These are phyloP conservation scores for Oryza officinalis DNA, from an alignment of 176 grass and related monocot species.

Conservation along the genomic window DNA sequence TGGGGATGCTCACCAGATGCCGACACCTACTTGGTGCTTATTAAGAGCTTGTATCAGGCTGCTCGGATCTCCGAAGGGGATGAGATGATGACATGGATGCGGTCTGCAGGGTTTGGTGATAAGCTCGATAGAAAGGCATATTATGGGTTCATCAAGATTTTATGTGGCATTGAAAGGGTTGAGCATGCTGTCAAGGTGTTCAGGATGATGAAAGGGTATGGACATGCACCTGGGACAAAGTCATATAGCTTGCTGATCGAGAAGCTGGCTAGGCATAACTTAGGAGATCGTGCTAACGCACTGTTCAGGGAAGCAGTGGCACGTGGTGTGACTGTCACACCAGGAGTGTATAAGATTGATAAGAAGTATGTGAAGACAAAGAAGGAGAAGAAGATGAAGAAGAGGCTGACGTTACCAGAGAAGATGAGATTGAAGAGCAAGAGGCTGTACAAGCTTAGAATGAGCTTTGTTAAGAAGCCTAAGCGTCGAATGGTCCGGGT, in stretches of 20 bases:
- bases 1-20: constrained; percentile 93
- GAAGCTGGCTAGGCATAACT: constrained; percentile 79
- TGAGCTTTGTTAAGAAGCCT: constrained; percentile 95
- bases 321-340: constrained; percentile 57
- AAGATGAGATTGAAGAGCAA: constrained; percentile 91
- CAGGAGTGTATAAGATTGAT: constrained; percentile 56
- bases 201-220: constrained; percentile 90
- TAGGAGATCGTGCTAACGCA: constrained; percentile 79
- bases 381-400: constrained; percentile 80
- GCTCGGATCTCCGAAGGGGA: constrained; percentile 80
- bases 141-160: constrained; percentile 90
- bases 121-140: constrained; percentile 85
- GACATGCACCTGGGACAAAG: constrained; percentile 80
- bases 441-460: constrained; percentile 75
- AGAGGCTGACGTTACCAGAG: constrained; percentile 86
- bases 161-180: constrained; percentile 96
- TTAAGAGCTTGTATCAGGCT: constrained; percentile 87
- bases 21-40: constrained; percentile 77
- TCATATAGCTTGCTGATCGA: constrained; percentile 78
- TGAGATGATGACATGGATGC: constrained; percentile 90
- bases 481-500: constrained; percentile 44
- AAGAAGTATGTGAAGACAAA: constrained; percentile 71
- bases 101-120: constrained; percentile 73
- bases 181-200: constrained; percentile 97
- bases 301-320: constrained; percentile 82